phyloP scores from a whole-genome alignment of 768 basidiomycete species.

The Mycena kentingensis region DNA sequence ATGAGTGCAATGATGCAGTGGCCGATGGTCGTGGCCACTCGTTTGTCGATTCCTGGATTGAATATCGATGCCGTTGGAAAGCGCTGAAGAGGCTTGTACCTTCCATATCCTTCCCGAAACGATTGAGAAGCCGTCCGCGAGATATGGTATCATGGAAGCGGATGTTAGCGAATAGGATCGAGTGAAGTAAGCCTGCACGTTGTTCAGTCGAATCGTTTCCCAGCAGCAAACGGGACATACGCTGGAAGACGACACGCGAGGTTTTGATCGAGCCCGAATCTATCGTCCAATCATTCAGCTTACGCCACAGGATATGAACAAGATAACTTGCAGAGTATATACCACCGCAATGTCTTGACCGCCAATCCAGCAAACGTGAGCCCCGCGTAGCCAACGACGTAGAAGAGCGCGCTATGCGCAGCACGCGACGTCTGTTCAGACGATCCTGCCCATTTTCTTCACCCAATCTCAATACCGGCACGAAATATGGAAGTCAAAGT shows the following conservation, averaged over 20 bases:
- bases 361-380: slow-evolving; percentile 10
- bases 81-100: slow-evolving; percentile 36
- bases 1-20: slow-evolving; percentile 70
- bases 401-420: slow-evolving; percentile 51
- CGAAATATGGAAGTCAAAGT: background rate
- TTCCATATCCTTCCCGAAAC: slow-evolving; percentile 90
- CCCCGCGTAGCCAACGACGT: slow-evolving; percentile 70
- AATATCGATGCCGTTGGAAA: slow-evolving; percentile 19
- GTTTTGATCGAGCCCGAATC: slow-evolving; percentile 80
- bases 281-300: slow-evolving; percentile 23
- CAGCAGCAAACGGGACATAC: slow-evolving; percentile 33
- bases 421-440: slow-evolving; percentile 29
- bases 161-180: slow-evolving; percentile 82
- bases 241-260: slow-evolving; percentile 71
- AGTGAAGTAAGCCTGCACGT: slow-evolving; percentile 59
- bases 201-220: background rate
- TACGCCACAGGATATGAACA: background rate
- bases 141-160: slow-evolving; percentile 92
- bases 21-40: slow-evolving; percentile 80
- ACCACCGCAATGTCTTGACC: slow-evolving; percentile 45
- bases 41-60: slow-evolving; percentile 71
- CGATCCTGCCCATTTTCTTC: slow-evolving; percentile 48
- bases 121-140: slow-evolving; percentile 76
- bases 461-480: too few relatives aligned
- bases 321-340: slow-evolving; percentile 61